Evolutionary conservation across 495 filamentous ascomycete species (phyloP).

Genomic region (Neurospora sp.): DNA sequence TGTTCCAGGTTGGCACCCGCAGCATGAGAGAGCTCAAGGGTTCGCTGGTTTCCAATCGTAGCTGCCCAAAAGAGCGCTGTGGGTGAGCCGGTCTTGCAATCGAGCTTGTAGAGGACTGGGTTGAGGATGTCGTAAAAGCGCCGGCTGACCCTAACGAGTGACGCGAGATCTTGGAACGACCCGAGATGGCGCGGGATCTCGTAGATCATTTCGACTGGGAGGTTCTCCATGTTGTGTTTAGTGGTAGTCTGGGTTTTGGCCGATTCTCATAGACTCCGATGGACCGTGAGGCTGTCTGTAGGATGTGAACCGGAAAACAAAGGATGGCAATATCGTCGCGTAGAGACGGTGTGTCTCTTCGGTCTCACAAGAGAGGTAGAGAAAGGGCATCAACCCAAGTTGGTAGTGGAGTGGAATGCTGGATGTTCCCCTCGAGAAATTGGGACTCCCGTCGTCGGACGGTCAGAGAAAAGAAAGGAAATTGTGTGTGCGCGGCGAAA

Average conservation of each 20-base stretch:
- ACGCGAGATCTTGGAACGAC: not conserved
- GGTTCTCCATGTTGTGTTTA: not conserved
- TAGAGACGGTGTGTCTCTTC: too few species aligned
- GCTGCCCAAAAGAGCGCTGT: slow-evolving; percentile 4
- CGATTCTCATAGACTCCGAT: too few species aligned
- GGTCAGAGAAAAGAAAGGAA: too few species aligned
- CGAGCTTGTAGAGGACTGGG: slow-evolving; percentile 1
- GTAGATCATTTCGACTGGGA: slow-evolving; percentile 2
- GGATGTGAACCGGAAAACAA: not conserved
- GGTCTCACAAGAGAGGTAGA: too few species aligned
- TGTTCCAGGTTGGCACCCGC: slow-evolving; percentile 1
- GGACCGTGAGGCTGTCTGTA: not conserved
- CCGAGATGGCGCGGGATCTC: slow-evolving; percentile 5
- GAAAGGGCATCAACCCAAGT: too few species aligned
- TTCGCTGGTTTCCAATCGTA: not conserved
- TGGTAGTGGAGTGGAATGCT: not conserved
- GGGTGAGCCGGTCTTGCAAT: not conserved
- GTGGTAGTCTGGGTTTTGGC: too few species aligned
- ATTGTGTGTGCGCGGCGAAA: not conserved
- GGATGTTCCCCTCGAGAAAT: not conserved
- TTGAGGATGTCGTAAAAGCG: not conserved
- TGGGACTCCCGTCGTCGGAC: too few species aligned
- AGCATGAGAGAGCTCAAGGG: not conserved
- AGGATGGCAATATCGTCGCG: too few species aligned
- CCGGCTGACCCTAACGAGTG: not conserved